Base-by-base conservation (phyloP, 2,329 filamentous ascomycete genomes). In the Microdochium trichocladiopsis region DNA sequence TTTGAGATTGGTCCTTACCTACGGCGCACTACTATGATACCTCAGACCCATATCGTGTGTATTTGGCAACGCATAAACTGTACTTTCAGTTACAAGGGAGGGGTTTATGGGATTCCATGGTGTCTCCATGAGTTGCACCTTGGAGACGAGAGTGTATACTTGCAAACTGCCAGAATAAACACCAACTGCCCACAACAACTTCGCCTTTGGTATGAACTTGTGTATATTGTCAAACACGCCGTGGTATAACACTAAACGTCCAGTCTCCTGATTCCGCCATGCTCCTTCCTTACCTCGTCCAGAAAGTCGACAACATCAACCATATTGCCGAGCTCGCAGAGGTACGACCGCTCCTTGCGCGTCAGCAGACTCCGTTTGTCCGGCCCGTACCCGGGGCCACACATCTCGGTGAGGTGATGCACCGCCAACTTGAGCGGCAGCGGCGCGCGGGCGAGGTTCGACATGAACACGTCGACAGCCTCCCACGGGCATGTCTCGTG, bases 401-500 rank as follows among this genome's bases (percentile, higher is more conserved):
- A 79, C 84, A 89, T 88, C 69, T 88, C 83, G 52, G 73, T 75
- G 25, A 88, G 63, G 63, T 88, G 86, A 63, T 88, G 84, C 52
- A 83, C 71, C 4, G 79, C 76, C 45, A 88, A 69, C 64, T 84
- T 83, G 56, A 82, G 77, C 2, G 83, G 84, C 25, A 88, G 69
- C 5, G 84, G 84, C 1, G 72, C 73, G 37, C 73, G 71, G 10
- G 80, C 75, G 10, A 77, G 77, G 54, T 80, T 77, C 54, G 72
- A 76, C 70, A 88, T 71, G 63, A 89, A 87, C 14, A 71, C 67
- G 61, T 84, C 80, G 23, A 88, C 76, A 1, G 80, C 83, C 48
- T 80, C 75, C 78, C 80, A 84, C 2, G 83, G 78, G 55, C 83
- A 86, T 22, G 73, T 67, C 4, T 75, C 66, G 59, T 77, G 61